Conservation (phyloP, 176 grass and related monocot species). For the Carex parvula region DNA sequence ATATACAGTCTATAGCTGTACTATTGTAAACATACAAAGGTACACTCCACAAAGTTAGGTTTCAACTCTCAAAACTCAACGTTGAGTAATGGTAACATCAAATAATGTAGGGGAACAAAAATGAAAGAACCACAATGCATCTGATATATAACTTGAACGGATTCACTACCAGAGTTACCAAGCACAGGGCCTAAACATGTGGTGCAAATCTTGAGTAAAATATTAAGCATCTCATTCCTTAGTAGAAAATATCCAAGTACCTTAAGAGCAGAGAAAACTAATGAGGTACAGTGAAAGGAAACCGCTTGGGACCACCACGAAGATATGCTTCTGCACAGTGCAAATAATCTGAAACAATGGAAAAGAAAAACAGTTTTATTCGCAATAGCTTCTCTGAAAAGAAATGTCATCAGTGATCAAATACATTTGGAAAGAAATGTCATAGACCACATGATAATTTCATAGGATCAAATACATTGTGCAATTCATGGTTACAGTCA, state of each 20-base stretch:
- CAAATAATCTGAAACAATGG: conserved; percentile 78
- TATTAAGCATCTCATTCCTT: neutral
- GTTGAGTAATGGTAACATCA: neutral
- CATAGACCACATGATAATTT: no score
- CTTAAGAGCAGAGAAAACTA: conserved; percentile 89
- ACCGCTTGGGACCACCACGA: conserved; percentile 75
- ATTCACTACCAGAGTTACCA: neutral
- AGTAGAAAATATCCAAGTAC: conserved; percentile 36
- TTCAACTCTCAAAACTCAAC: neutral
- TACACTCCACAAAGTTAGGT: conserved; percentile 1
- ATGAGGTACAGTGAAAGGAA: conserved; percentile 87
- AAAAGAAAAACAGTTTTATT: conserved; percentile 30
- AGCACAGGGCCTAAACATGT: neutral
- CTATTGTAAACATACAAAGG: neutral
- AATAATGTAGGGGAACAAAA: neutral
- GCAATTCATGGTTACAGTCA: neutral
- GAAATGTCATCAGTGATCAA: neutral
- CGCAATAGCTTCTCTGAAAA: neutral
- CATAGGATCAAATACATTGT: neutral
- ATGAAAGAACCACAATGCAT: neutral
- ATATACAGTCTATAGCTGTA: neutral
- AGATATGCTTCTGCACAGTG: conserved; percentile 93
- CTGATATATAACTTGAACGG: neutral
- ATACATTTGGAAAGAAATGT: no score
- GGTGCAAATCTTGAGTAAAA: conserved; percentile 3